Base-by-base conservation (phyloP, 2,329 filamentous ascomycete species). In the Aspergillus quadrilineatus region DNA sequence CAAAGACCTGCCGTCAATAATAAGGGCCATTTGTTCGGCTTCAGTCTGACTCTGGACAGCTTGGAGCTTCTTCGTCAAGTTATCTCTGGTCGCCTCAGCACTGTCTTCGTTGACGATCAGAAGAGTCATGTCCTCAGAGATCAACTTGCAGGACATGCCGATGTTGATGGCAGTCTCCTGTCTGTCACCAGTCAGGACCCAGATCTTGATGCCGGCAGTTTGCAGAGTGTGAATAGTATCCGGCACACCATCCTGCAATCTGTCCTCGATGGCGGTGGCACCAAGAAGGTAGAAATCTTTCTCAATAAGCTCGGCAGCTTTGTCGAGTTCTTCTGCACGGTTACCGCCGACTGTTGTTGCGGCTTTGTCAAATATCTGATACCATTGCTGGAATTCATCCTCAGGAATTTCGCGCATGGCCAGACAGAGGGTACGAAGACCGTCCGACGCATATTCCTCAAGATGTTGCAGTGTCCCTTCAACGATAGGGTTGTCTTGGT, bases 121-220 rank as follows among this genome's bases (percentile, higher is more conserved):
- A 9, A 99, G 82, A 69, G 94, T 96, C 94, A 99, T 99, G 67
- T 99, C 95, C 75, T 99, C 94, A 64, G 92, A 96, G 59, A 99
- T 90, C 49, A 99, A 83, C 77, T 97, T 97, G 78, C 94, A 99
- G 73, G 92, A 97, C 94, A 99, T 99, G 62, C 95, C 94, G 64
- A 99, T 99, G 73, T 99, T 99, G 83, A 99, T 99, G 55, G 94
- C 94, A 29, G 94, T 99, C 75, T 99, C 94, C 76, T 99, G 95
- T 67, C 94, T 86, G 79, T 99, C 94, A 66, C 94, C 94, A 39
- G 94, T 99, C 73, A 99, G 76, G 17, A 99, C 94, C 94, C 94
- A 99, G 54, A 99, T 88, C 77, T 99, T 99, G 80, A 99, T 97
- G 52, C 92, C 93, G 26, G 95, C 94, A 62, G 92, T 90, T 74